phyloP scores from a whole-genome alignment of 345 rosid species.

The Gossypium sturtianum region DNA sequence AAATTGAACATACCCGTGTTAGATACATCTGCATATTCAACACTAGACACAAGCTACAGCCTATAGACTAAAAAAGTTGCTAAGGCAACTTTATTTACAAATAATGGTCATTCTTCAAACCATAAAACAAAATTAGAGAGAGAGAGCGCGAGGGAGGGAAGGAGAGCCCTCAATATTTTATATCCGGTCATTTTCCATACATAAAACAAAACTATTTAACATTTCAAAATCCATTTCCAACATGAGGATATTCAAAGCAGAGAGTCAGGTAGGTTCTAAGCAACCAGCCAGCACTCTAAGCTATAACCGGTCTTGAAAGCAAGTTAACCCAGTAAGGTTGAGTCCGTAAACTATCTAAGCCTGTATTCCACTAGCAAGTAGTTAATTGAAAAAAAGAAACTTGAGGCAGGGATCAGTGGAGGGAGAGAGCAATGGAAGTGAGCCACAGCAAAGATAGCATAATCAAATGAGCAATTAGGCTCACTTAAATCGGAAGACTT shows the following conservation, averaged over 20 bases:
- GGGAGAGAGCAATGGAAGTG: neutral
- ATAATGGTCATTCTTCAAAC: too few species aligned
- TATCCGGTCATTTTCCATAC: neutral
- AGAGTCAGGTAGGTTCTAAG: too few species aligned
- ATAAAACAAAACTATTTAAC: neutral
- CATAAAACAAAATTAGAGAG: neutral
- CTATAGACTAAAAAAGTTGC: too few species aligned
- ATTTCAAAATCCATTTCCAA: conserved; percentile 1
- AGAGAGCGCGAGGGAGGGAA: neutral
- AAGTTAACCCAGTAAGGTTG: too few species aligned
- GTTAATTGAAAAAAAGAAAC: neutral
- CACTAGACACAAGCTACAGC: too few species aligned
- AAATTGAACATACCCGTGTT: too few species aligned
- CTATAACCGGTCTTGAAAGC: too few species aligned
- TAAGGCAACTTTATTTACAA: too few species aligned
- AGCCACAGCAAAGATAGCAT: neutral
- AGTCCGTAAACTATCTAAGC: too few species aligned
- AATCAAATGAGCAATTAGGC: neutral
- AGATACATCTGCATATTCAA: too few species aligned
- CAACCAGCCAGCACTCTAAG: too few species aligned
- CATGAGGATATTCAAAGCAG: neutral
- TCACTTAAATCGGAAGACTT: neutral
- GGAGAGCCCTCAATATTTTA: neutral
- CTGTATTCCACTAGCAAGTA: too few species aligned
- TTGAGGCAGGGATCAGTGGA: neutral